phyloP scores from a whole-genome alignment of 1,139 yeast genomes.

The Pichia sp. region DNA sequence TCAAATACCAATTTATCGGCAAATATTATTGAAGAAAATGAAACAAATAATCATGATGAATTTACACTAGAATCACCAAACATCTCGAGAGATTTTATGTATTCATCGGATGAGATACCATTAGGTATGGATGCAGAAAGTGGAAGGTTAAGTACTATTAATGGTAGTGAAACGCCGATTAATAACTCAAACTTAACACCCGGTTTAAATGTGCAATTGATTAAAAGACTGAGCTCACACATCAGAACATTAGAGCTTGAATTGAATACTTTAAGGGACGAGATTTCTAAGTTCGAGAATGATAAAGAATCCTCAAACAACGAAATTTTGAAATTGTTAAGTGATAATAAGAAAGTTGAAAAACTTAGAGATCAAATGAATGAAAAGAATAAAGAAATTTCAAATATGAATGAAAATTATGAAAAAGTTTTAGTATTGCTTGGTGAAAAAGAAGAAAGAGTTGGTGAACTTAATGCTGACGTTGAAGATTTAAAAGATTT shows the following conservation, averaged over 20 bases:
- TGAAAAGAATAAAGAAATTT: slow-evolving; percentile 35
- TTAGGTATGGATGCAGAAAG: slow-evolving; percentile 23
- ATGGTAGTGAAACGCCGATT: slow-evolving; percentile 14
- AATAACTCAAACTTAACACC: not conserved
- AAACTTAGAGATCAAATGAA: slow-evolving; percentile 34
- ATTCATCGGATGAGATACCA: slow-evolving; percentile 13
- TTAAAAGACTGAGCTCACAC: slow-evolving; percentile 67
- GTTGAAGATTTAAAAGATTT: slow-evolving; percentile 81
- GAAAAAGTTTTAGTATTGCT: slow-evolving; percentile 66
- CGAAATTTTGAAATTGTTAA: slow-evolving; percentile 55
- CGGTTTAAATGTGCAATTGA: slow-evolving; percentile 47
- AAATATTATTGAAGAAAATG: not conserved
- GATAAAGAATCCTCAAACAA: slow-evolving; percentile 65
- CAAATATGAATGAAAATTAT: slow-evolving; percentile 37
- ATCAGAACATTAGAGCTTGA: slow-evolving; percentile 79
- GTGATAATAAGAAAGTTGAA: slow-evolving; percentile 45
- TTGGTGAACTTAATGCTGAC: slow-evolving; percentile 81
- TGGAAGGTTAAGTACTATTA: slow-evolving; percentile 12
- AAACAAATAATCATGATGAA: not conserved
- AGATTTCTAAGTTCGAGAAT: slow-evolving; percentile 43
- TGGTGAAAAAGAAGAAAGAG: slow-evolving; percentile 85
- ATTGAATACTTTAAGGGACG: slow-evolving; percentile 57
- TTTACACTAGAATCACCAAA: slow-evolving; percentile 1
- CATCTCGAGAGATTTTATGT: not conserved
- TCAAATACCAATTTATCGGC: not conserved